A percentile compares a stretch with the other conserved stretches of the same genome.
Conservation (phyloP, 768 basidiomycete genomes). For the Amanita muscaria region DNA sequence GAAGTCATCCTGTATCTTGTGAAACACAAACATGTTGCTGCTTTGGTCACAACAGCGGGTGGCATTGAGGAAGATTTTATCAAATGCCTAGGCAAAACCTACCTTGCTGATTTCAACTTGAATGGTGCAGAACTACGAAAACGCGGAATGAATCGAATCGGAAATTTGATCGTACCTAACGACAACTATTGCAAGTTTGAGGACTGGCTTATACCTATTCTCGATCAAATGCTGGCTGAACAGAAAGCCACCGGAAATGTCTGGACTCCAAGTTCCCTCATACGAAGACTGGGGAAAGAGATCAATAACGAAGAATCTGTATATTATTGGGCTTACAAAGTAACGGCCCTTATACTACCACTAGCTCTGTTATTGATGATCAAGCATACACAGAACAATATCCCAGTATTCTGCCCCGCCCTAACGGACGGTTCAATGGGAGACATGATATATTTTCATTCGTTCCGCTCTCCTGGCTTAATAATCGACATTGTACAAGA, state of each 20-base stretch:
- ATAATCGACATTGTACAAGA: conserved; percentile 91
- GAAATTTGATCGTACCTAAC: conserved; percentile 93
- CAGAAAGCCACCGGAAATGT: conserved; percentile 60
- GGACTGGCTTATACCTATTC: conserved; percentile 95
- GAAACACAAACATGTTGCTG: conserved; percentile 83
- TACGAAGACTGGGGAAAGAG: conserved; percentile 89
- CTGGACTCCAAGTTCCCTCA: conserved; percentile 95
- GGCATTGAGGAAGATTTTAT: conserved; percentile 99
- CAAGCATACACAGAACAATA: conserved; percentile 68
- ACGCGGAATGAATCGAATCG: conserved; percentile 94
- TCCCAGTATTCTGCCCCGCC: conserved; percentile 97
- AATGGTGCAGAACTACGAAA: conserved; percentile 82
- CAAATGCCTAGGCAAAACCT: conserved; percentile 96
- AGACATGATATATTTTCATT: conserved; percentile 99
- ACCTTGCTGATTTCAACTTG: conserved; percentile 86
- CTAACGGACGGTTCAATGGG: conserved; percentile 96
- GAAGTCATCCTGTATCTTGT: conserved; percentile 90
- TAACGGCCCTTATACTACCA: conserved; percentile 26
- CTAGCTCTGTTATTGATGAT: too few relatives aligned
- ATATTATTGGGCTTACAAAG: conserved; percentile 99
- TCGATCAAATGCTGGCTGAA: conserved; percentile 84
- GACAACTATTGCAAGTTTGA: conserved; percentile 99
- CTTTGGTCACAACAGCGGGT: conserved; percentile 93
- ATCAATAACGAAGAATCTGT: conserved; percentile 96
- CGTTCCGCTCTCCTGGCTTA: conserved; percentile 79